Percentiles rank a stretch among this genome's conserved stretches.
Conservation (phyloP, 306 rosid species). For the Cajanus cajan region DNA sequence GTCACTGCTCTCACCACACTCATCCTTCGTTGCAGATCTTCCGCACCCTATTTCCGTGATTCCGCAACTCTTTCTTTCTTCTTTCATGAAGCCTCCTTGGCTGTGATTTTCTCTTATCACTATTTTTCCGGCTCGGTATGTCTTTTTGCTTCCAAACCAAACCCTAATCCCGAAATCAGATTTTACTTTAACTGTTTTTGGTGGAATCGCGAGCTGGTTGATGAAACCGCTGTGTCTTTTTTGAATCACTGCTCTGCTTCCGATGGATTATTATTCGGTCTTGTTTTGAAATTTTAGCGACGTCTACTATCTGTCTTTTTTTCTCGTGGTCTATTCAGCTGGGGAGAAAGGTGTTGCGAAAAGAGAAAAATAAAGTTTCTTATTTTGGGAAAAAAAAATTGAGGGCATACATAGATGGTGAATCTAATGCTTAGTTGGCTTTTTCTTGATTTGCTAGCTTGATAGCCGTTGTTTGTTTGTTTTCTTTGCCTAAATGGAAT, state of each 20-base stretch:
- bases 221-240: conserved; percentile 11
- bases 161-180: conserved; percentile 15
- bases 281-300: conserved; percentile 19
- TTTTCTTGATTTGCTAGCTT: conserved; percentile 19
- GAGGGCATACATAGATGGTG: not conserved
- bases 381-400: not conserved
- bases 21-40: conserved; percentile 43
- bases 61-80: conserved; percentile 17
- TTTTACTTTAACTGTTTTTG: conserved; percentile 5
- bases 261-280: conserved; percentile 23
- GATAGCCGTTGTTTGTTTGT: conserved; percentile 8
- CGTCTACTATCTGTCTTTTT: not conserved
- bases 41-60: conserved; percentile 37
- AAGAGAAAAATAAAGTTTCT: not conserved
- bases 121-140: conserved; percentile 42
- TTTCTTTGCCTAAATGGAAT: conserved; percentile 5
- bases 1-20: conserved; percentile 33
- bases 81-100: conserved; percentile 58
- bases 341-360: not conserved
- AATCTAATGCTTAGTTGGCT: conserved; percentile 17
- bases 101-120: conserved; percentile 30
- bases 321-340: not conserved
- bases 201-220: not conserved
- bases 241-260: conserved; percentile 23
- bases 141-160: conserved; percentile 36